Base-by-base conservation (phyloP, 345 rosid species). In the Pugionium dolabratum region DNA sequence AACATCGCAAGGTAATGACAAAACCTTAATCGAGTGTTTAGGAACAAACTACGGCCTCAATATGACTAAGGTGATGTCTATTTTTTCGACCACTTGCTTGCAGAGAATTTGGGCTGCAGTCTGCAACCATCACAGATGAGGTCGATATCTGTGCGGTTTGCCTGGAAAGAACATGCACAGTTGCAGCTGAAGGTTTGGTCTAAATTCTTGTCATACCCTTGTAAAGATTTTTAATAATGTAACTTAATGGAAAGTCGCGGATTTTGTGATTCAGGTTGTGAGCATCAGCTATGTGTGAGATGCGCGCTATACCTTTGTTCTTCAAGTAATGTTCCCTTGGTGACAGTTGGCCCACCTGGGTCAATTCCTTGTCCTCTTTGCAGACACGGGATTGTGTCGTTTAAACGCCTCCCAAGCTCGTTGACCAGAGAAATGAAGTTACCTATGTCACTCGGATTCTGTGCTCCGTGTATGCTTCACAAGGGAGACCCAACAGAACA, bases 331-430 rank as follows among this genome's bases (percentile, higher is more conserved):
- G 75, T 80, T 27, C 78, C 95, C 40, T 82, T 93, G 0, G 92
- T 87, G 50, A 66, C 76, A 58, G 76, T 73, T 4, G 87, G 77
- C 34, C 97, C 86, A 2, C 86, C 88, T 2, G 99, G 99, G 6
- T 85, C 96, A 42, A 85, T 95, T 47, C 97, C 99, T 4, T 95
- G 99, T 67, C 97, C 99, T 32, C 95, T 95, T 39, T 95, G 99
- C 66, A 87, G 99, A 76, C 88, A 85, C 7, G 91, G 91, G 47
- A 89, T 90, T 54, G 83, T 84, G 6, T 84, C 93, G 28, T 94
- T 94, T 8, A 61, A 62, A 47, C 87, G 86, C 63, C 70, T 89
- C 47, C 86, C 93, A 0, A 85, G 93, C 65, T 94, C 93, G 63
- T 78, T 77, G 0, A 81, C 73, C 7, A 87, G 77, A 69, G 99